phyloP scores from a whole-genome alignment of 2,329 filamentous ascomycete genomes.

The Hymenoscyphus scutula region DNA sequence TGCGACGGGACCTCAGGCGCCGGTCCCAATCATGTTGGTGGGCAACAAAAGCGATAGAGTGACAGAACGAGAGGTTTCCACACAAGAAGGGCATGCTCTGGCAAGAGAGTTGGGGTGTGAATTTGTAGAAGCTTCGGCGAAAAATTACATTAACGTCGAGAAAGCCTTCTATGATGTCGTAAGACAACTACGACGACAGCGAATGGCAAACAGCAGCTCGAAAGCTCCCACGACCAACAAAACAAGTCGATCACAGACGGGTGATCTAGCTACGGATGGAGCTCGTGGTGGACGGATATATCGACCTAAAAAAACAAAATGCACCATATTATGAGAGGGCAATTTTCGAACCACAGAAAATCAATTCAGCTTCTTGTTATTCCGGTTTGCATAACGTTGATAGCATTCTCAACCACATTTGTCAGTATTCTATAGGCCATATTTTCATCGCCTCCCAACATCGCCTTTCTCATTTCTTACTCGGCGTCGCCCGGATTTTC shows the following conservation, averaged over 20 bases:
- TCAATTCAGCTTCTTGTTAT: conserved; percentile 13
- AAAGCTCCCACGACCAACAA: conserved; percentile 24
- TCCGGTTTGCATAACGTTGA: conserved; percentile 25
- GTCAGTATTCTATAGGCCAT: conserved; percentile 8
- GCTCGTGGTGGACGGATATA: conserved; percentile 30
- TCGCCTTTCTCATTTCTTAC: conserved; percentile 21
- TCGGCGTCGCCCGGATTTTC: conserved; percentile 29
- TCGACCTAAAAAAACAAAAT: conserved; percentile 28
- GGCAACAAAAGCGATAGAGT: conserved; percentile 98
- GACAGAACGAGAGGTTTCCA: conserved; percentile 93
- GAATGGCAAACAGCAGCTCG: conserved; percentile 46
- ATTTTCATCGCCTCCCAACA: conserved; percentile 15
- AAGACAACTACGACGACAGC: conserved; percentile 79
- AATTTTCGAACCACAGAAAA: conserved; percentile 1
- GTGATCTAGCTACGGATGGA: conserved; percentile 27
- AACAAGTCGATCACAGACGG: conserved; percentile 24
- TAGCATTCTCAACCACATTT: conserved; percentile 21
- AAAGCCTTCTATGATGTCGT: conserved; percentile 99
- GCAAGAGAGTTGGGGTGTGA: conserved; percentile 92
- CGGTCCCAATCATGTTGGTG: conserved; percentile 93
- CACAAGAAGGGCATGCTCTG: conserved; percentile 89
- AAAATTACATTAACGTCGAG: conserved; percentile 97
- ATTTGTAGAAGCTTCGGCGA: conserved; percentile 94
- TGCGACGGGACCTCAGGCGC: conserved; percentile 48
- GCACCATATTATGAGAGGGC: conserved; percentile 37